These are phyloP conservation scores for Fragaria nilgerrensis DNA, from an alignment of 306 rosid species.

Conservation along the genomic window DNA sequence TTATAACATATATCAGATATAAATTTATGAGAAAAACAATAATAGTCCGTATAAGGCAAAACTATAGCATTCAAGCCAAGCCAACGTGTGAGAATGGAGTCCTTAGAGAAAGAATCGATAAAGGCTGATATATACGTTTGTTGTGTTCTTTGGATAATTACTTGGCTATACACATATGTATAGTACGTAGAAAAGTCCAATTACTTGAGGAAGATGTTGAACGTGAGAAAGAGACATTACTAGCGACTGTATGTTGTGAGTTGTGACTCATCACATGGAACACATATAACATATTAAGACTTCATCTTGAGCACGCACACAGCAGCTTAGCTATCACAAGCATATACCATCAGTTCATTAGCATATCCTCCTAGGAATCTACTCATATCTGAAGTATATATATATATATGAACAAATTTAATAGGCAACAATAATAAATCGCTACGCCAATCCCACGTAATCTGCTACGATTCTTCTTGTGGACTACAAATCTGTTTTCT, in stretches of 20 bases:
- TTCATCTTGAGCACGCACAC: background rate
- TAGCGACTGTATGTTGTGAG: background rate
- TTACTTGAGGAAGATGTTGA: background rate
- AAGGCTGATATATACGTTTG: background rate
- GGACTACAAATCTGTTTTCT: background rate
- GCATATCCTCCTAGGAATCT: constrained; percentile 20
- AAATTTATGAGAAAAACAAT: too few relatives aligned
- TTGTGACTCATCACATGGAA: background rate
- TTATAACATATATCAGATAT: too few relatives aligned
- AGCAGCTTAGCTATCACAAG: background rate
- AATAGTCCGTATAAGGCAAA: background rate
- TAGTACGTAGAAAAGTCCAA: too few relatives aligned
- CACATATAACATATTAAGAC: background rate
- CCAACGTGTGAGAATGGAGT: background rate
- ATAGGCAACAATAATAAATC: background rate
- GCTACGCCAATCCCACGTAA: background rate
- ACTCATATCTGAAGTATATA: background rate
- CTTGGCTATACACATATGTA: too few relatives aligned
- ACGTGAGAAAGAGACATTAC: background rate
- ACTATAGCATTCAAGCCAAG: background rate
- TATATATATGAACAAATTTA: background rate
- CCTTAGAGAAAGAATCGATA: background rate
- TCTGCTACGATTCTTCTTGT: background rate
- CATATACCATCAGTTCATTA: background rate
- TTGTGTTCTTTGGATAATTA: background rate